A percentile compares a stretch with the other conserved stretches of the same genome.
Conservation (phyloP, 352 stramenopile genomes). For the Phytophthora parvispora region DNA sequence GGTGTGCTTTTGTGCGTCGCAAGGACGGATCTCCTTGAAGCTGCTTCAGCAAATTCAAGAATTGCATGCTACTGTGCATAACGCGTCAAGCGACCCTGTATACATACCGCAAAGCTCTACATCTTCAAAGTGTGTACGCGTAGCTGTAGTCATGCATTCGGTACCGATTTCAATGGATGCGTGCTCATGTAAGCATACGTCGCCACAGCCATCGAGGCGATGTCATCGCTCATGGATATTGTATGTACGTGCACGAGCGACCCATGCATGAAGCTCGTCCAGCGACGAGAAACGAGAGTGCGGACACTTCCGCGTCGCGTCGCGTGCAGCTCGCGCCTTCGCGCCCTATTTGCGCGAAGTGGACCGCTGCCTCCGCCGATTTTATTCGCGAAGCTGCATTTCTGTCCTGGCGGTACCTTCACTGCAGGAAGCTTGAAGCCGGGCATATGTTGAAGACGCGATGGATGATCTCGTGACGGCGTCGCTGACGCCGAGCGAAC, state of each 20-base stretch:
- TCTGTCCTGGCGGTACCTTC: slow-evolving; percentile 10
- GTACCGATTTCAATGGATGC: background rate
- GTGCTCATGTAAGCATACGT: background rate
- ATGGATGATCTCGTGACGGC: background rate
- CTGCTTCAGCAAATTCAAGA: too few species aligned
- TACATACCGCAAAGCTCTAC: too few species aligned
- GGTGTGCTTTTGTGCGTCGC: too few species aligned
- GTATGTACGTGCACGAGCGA: background rate
- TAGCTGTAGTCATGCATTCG: background rate
- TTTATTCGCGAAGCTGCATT: slow-evolving; percentile 25
- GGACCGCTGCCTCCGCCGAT: slow-evolving; percentile 24
- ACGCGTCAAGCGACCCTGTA: too few species aligned
- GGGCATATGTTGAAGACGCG: background rate
- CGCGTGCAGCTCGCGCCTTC: slow-evolving; percentile 18
- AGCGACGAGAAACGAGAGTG: background rate
- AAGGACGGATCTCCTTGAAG: too few species aligned
- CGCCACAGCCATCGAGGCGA: background rate
- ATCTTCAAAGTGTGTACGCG: too few species aligned
- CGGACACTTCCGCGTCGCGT: slow-evolving; percentile 11
- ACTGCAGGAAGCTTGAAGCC: background rate
- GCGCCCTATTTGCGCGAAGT: slow-evolving; percentile 30
- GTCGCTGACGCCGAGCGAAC: background rate
- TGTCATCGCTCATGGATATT: background rate
- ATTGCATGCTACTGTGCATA: too few species aligned
- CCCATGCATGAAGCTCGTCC: background rate